A percentile compares a stretch with the other conserved stretches of the same genome.
Evolutionary conservation across 805 yeast genomes (phyloP).

Genomic region (Wickerhamiella vanderwaltii): DNA sequence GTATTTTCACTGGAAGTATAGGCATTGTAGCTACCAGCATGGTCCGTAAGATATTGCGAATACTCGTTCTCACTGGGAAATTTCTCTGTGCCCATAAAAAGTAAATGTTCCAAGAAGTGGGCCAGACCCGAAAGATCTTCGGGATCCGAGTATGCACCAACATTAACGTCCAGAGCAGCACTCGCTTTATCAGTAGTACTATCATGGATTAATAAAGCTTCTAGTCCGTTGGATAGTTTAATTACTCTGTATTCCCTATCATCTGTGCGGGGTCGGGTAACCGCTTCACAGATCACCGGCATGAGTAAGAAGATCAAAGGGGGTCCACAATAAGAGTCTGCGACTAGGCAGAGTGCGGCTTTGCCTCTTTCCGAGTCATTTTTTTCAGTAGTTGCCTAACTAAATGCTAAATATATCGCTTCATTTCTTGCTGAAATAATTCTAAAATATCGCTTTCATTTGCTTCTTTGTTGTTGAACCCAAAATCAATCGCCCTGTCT

Average conservation of each 20-base stretch:
- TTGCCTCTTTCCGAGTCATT: no score
- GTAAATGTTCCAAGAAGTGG: constrained; percentile 77
- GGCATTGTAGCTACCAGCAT: constrained; percentile 85
- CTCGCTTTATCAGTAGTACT: constrained; percentile 52
- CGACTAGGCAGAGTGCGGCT: no score
- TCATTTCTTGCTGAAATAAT: no score
- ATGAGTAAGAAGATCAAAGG: constrained; percentile 8
- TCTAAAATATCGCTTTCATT: not conserved
- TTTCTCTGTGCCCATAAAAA: constrained; percentile 69
- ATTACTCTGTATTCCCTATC: constrained; percentile 64
- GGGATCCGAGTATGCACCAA: constrained; percentile 78
- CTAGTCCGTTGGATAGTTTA: constrained; percentile 55
- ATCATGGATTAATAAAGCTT: constrained; percentile 62
- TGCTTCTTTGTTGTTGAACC: not conserved
- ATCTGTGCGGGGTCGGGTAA: constrained; percentile 36
- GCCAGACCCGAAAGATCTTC: constrained; percentile 64
- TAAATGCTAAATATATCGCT: no score
- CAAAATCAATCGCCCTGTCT: not conserved
- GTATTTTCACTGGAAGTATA: constrained; percentile 83
- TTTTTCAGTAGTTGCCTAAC: not conserved
- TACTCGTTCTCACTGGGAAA: constrained; percentile 68
- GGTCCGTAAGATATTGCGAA: constrained; percentile 60
- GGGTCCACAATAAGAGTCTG: no score
- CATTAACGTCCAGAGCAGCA: constrained; percentile 59
- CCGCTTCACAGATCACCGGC: constrained; percentile 5